Evolutionary conservation across 2,329 filamentous ascomycete species (phyloP).

Genomic region (Fusarium sambucinum): DNA sequence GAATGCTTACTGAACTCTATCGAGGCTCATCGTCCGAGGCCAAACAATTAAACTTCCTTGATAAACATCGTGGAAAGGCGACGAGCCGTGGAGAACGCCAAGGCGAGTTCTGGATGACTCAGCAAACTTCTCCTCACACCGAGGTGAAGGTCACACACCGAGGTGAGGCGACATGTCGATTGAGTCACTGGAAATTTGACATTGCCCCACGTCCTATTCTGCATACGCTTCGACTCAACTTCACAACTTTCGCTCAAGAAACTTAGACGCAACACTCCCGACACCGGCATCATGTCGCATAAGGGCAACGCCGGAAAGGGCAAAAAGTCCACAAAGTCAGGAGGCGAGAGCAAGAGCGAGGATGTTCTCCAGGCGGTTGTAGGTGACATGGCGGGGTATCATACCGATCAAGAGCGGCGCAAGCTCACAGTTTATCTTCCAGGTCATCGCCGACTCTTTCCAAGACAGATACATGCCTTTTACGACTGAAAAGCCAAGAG

Average conservation of each 20-base stretch:
- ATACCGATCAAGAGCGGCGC: constrained; percentile 21
- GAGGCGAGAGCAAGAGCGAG: constrained; percentile 67
- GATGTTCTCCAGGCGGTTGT: constrained; percentile 70
- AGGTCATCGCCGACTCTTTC: constrained; percentile 95
- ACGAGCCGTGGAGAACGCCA: background rate
- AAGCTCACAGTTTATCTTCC: constrained; percentile 38
- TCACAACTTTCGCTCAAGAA: constrained; percentile 28
- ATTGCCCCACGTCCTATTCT: constrained; percentile 31
- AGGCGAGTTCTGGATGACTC: constrained; percentile 20
- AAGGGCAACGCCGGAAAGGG: constrained; percentile 61
- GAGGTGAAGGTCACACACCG: constrained; percentile 39
- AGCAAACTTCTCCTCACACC: constrained; percentile 13
- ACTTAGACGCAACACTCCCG: constrained; percentile 29
- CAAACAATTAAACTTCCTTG: constrained; percentile 12
- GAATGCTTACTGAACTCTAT: constrained; percentile 43
- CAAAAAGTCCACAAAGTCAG: constrained; percentile 65
- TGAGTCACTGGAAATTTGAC: constrained; percentile 51
- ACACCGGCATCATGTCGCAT: constrained; percentile 58
- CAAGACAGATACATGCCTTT: constrained; percentile 93
- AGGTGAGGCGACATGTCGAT: constrained; percentile 46
- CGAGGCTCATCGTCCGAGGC: constrained; percentile 1
- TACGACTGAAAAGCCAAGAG: constrained; percentile 87
- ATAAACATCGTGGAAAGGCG: background rate
- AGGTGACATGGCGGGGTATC: constrained; percentile 53
- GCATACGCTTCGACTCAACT: constrained; percentile 27